Base-by-base conservation (phyloP, 768 basidiomycete genomes). In the Leccinum subtestaceum region DNA sequence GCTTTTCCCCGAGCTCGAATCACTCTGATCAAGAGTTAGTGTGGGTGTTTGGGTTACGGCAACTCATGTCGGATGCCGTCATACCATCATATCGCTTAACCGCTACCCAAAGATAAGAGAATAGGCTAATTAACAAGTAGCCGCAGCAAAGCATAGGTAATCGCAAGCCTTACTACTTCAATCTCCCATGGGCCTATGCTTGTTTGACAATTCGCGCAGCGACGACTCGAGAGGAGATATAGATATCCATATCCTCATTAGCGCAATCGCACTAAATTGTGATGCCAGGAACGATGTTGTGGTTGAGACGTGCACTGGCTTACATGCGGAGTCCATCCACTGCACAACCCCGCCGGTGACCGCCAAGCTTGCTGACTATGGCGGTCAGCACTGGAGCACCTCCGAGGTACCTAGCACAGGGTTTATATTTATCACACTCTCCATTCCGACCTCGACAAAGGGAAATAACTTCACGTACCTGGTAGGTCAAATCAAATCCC, bases 281-380 rank as follows among this genome's bases (percentile, higher is more conserved):
- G 58, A 34, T 34, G 43, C 32, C 12, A 32, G n/a, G 23, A 3
- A 11, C 21, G 46, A 27, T 10, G 52, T 46, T 27, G 19, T 6
- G 38, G 40, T 62, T 31, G 55, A 48, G 43, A 53, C 23, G 60
- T 25, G 61, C 55, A 63, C 40, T 43, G 54, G 51, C n/a, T 17
- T 3, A 29, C 8, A 32, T 32, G 31, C 31, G 13, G 36, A 36
- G 15, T 38, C 36, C 36, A 38, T 8, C 36, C 36, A 17, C 17
- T 32, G 31, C 32, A 34, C 12, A 34, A 34, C 32, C 40, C 38
- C 38, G 29, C 10, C 29, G 10, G 29, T 31, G 29, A 40, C 40
- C 38, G 38, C 38, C 27, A 29, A 29, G 27, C 38, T 43, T 40
- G 38, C 38, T 17, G 17, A 40, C 38, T n/a, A 17, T n/a, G 17